Evolutionary conservation across 1,284 basidiomycete genomes (phyloP), one percentile per base, ranked within the genome.

Genomic region (Ganoderma lingzhi): DNA sequence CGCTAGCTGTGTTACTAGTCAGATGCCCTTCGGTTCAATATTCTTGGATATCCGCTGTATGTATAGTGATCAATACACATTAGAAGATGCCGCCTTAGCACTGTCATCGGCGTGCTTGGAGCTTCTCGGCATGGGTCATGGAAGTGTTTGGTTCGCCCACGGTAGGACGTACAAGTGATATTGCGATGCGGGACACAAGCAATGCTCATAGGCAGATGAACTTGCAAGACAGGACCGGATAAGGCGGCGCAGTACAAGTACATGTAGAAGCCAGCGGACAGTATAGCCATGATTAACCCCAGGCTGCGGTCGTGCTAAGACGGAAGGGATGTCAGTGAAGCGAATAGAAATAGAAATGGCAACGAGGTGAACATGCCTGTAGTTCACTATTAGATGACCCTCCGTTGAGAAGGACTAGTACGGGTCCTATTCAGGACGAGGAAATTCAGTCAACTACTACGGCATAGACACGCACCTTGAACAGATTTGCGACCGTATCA

Each of bases 351-450:
- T 14, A 37, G 2, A 64, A 45, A 42, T 0, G 5, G 19, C 42
- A 23, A 51, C n/a, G 15, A 5, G 17, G 53, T 37, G 35, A n/a
- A 76, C 87, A 70, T 61, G 93, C 96, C 95, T 97, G 80, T 98
- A 98, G 82, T 98, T 98, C 61, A 98, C 96, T 81, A 98, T 97
- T 75, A 98, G 85, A 80, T 97, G 95, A 0, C 94, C 94, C 76
- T 97, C 96, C 0, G 96, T 97, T 3, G 93, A 90, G 78, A 97
- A 98, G 51, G 94, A 96, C 94, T 96, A 71, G 12, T 42, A 62
- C 15, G 5, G 19, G 10, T 23, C 15, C 6, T 4, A n/a, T 8
- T 35, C 55, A 62, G 65, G 15, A 65, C 30, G 19, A 19, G 28
- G 14, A 28, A 8, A 15, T 12, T 10, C 15, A 37, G 28, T n/a